These are phyloP conservation scores for Nakaseomyces uthaithaninus DNA, from an alignment of 1,139 yeast species.

Conservation along the genomic window DNA sequence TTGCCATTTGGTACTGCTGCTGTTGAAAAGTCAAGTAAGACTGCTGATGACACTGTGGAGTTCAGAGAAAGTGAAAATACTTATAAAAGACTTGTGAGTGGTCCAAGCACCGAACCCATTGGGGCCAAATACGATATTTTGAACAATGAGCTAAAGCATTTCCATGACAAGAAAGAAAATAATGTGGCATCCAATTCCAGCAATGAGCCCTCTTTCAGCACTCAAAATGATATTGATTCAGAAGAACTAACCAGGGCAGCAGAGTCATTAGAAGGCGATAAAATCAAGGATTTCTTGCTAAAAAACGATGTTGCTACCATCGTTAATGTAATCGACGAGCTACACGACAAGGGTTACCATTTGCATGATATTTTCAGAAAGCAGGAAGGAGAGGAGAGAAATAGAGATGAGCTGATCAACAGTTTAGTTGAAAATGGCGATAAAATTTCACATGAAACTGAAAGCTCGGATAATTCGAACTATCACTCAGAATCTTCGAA, in stretches of 20 bases:
- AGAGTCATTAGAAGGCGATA: conserved; percentile 42
- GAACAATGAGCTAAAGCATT: conserved; percentile 12
- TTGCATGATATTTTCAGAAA: conserved; percentile 45
- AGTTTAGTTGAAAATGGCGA: not conserved
- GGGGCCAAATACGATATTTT: conserved; percentile 10
- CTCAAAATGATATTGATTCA: conserved; percentile 12
- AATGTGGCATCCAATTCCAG: not conserved
- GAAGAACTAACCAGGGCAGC: conserved; percentile 20
- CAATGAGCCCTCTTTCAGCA: not conserved
- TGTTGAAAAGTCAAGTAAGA: conserved; percentile 22
- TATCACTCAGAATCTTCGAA: not conserved
- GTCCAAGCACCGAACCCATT: conserved; percentile 6
- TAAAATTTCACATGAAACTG: not conserved
- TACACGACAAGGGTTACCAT: conserved; percentile 46
- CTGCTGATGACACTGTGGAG: conserved; percentile 27
- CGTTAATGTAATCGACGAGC: conserved; percentile 41
- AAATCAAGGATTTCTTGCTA: conserved; percentile 43
- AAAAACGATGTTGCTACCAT: conserved; percentile 48
- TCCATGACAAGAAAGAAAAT: not conserved
- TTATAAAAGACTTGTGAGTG: conserved; percentile 6
- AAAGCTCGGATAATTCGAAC: not conserved
- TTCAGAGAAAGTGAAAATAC: conserved; percentile 17
- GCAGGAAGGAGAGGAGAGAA: not conserved
- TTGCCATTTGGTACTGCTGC: conserved; percentile 32
- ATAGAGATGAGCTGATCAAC: conserved; percentile 4